Evolutionary conservation across 345 rosid species (phyloP), one percentile per base, ranked within the genome.

Genomic region (Populus deltoides): DNA sequence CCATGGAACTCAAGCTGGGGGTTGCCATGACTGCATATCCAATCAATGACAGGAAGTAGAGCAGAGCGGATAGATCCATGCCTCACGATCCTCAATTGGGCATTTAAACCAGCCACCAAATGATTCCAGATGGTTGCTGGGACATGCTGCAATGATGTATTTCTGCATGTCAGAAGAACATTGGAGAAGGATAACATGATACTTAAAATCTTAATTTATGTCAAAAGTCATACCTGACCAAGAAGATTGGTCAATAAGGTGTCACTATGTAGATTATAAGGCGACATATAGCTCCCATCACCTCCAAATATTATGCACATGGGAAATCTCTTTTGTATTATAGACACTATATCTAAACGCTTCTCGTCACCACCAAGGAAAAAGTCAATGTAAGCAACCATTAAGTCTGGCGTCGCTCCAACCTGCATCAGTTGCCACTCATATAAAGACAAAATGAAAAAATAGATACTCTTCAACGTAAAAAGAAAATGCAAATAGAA

Each of bases 341-440:
- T 89, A 8, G 97, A 89, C 57, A 90, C 98, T 80, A 96, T 91
- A 84, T 96, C 99, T 78, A 93, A 85, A 63, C 95, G 98, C 86
- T 91, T 96, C 90, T 96, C 99, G 66, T 96, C 99, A 66, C 99
- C 99, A 2, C 99, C 99, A 76, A 96, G 97, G 79, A 91, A 96
- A 84, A 96, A 93, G 81, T 96, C 99, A 73, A 93, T 86, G 79
- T 91, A 93, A 25, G 97, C 93, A 81, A 93, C 94, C 98, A 96
- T 92, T 81, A 92, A 87, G 88, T 93, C 99, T 13, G 98, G 92
- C 66, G 98, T 90, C 72, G 97, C 97, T 84, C 98, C 98, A 82
- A 96, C 97, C 98, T 96, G 88, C 81, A 87, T 75, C 29, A 79
- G 74, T 83, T 75, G 71, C 41, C 70, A 70, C 31, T 74, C 51